Conservation (phyloP, 768 basidiomycete genomes). For the Chalciporus chontae region DNA sequence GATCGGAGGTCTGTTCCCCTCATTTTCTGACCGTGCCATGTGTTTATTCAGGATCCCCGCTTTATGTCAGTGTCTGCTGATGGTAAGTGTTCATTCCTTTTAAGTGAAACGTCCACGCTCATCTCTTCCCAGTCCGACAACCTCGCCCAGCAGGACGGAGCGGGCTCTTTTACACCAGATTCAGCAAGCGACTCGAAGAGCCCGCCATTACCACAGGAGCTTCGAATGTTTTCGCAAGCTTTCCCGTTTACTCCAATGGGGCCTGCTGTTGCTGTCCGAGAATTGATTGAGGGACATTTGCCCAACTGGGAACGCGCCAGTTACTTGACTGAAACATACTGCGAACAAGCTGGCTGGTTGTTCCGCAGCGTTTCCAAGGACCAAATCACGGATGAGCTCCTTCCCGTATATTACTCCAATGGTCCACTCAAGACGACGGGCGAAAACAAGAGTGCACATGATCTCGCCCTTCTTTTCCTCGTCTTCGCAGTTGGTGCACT, state of each 20-base stretch:
- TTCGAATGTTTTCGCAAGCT: slow-evolving; percentile 50
- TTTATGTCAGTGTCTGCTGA: slow-evolving; percentile 30
- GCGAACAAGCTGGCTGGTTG: slow-evolving; percentile 48
- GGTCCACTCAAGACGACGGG: slow-evolving; percentile 21
- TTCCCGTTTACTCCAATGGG: slow-evolving; percentile 68
- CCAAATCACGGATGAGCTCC: slow-evolving; percentile 43
- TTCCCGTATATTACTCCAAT: slow-evolving; percentile 39
- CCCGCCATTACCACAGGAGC: slow-evolving; percentile 29
- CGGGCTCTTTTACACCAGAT: slow-evolving; percentile 22
- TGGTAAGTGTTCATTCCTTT: slow-evolving; percentile 22
- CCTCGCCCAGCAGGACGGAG: slow-evolving; percentile 7
- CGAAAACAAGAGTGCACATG: slow-evolving; percentile 44
- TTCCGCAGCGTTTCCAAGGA: slow-evolving; percentile 45
- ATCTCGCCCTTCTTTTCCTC: slow-evolving; percentile 46
- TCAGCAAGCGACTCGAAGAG: slow-evolving; percentile 27
- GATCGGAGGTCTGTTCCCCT: slow-evolving; percentile 52
- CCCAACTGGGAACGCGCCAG: slow-evolving; percentile 50
- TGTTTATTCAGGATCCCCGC: slow-evolving; percentile 6
- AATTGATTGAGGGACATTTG: slow-evolving; percentile 50
- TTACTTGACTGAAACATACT: slow-evolving; percentile 42
- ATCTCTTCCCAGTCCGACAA: slow-evolving; percentile 26
- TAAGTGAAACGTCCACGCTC: slow-evolving; percentile 1
- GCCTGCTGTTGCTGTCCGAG: slow-evolving; percentile 41
- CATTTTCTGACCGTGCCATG: slow-evolving; percentile 1
- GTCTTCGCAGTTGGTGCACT: slow-evolving; percentile 55